Base-by-base conservation (phyloP, 805 yeast species). In the Kazachstania viticola region DNA sequence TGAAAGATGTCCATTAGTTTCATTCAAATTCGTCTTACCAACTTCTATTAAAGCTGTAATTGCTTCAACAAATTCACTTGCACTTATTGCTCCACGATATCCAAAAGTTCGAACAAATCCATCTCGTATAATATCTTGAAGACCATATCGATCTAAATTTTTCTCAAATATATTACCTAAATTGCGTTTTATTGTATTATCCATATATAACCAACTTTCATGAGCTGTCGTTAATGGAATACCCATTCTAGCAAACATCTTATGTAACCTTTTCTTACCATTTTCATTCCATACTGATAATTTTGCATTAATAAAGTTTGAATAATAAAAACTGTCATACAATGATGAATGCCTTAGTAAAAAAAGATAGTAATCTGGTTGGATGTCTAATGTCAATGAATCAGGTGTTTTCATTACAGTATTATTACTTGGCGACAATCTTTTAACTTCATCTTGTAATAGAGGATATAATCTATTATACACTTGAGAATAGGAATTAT, bases 211-310 rank as follows among this genome's bases (percentile, higher is more conserved):
- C 97, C 97, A 91, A 34, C 75, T 75, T 54, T 91, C 95, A 47
- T 77, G 79, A 0, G 97, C 91, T n/a, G 79, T 76, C 5, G 74
- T 78, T 29, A 91, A 62, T 1, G 95, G 78, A 5, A 91, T 79
- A 6, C 98, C 98, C 95, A 93, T 91, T 45, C 80, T 73, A 2
- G 98, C 98, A 60, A 91, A 83, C 71, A 91, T 68, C 45, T 85
- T 84, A 51, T 87, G 94, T 31, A 91, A 61, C 41, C 75, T 71
- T 49, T 82, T 84, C 42, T 78, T 71, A 5, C 99, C 98, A 36
- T 80, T 87, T 48, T 83, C 95, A 21, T 87, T 79, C 91, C 95
- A 91, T 24, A 91, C 61, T 35, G 75, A 75, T 35, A 91, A 61
- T 51, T 85, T 82, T 9, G 97, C 80, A 47, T 87, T 83, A 21